Percentiles rank a stretch among this genome's conserved stretches.
phyloP scores from a whole-genome alignment of 2,329 filamentous ascomycete genomes.

The Helminthosporium solani region DNA sequence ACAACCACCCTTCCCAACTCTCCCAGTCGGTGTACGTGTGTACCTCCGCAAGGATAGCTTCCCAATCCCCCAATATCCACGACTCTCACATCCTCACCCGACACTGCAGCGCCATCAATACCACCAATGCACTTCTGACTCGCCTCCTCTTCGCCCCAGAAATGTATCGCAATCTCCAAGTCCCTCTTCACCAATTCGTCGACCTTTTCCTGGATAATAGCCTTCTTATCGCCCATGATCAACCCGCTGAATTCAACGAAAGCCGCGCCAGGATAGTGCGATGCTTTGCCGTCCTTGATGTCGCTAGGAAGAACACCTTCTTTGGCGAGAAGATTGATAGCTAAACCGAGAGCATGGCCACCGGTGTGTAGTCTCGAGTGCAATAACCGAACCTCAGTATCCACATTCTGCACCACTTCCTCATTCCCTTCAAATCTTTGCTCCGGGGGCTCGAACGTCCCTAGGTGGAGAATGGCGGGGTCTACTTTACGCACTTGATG shows the following conservation, averaged over 20 bases:
- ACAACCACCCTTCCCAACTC: slow-evolving; percentile 62
- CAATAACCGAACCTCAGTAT: slow-evolving; percentile 60
- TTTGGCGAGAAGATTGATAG: slow-evolving; percentile 61
- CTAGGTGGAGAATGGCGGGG: slow-evolving; percentile 65
- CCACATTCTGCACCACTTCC: slow-evolving; percentile 55
- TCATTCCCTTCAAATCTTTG: slow-evolving; percentile 7
- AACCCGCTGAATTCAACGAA: slow-evolving; percentile 65
- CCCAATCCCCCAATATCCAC: slow-evolving; percentile 69
- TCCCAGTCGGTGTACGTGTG: slow-evolving; percentile 65
- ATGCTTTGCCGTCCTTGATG: slow-evolving; percentile 69
- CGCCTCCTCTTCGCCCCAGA: slow-evolving; percentile 67
- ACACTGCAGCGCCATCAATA: slow-evolving; percentile 47
- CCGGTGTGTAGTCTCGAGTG: slow-evolving; percentile 72
- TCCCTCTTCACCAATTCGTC: slow-evolving; percentile 58
- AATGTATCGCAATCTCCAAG: slow-evolving; percentile 55
- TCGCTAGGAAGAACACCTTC: slow-evolving; percentile 37
- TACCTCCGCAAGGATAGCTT: slow-evolving; percentile 73
- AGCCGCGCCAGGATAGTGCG: slow-evolving; percentile 68
- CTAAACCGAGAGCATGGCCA: slow-evolving; percentile 69
- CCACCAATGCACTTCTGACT: slow-evolving; percentile 45
- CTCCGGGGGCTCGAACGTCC: slow-evolving; percentile 49
- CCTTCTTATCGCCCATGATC: slow-evolving; percentile 57
- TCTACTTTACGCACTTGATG: slow-evolving; percentile 56
- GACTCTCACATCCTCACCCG: slow-evolving; percentile 53
- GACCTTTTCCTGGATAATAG: slow-evolving; percentile 59